Base-by-base conservation (phyloP, 2,329 filamentous ascomycete genomes). In the Xylariaceae sp. region DNA sequence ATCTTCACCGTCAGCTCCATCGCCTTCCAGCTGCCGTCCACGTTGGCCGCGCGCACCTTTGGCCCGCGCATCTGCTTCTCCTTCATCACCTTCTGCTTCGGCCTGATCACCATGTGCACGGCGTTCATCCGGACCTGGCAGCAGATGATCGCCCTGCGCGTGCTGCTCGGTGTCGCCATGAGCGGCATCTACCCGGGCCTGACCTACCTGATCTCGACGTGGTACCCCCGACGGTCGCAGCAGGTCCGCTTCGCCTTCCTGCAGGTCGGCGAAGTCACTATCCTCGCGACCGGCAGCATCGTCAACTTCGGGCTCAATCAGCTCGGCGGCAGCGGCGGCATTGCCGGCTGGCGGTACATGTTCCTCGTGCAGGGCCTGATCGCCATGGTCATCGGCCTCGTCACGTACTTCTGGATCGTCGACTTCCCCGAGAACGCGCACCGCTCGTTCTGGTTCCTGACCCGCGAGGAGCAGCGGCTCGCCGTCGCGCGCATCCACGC, bases 1-100 rank as follows among this genome's bases (percentile, higher is more conserved):
- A 84, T 87, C 57, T 86, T 87, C 62, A 86, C 83, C 9, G 73
- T 87, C 41, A 71, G 81, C 4, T 80, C 74, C 52, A 81, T 87
- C 31, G 72, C 73, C 9, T 86, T 84, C 54, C 83, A 87, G 57
- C 65, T 87, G 7, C 83, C 83, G 0, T 80, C 79, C 2, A 87
- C 83, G 1, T 71, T 87, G 34, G 77, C 80, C 1, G 79, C 85
- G 19, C 72, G 83, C 35, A 72, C 77, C 1, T 68, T 84, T 37
- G 82, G 83, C 0, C 84, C 83, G 1, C 70, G 83, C 12, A 56
- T 77, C 38, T 78, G 76, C 64, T 84, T 85, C 62, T 78, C 79
- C n/a, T 57, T 81, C 49, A 83, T 81, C 9, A 83, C 79, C 9
- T 82, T 84, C 55, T 69, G 79, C 12, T 68, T 84, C 28, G 71